A percentile compares a stretch with the other conserved stretches of the same genome.
Conservation (phyloP, 2,329 filamentous ascomycete species). For the Plectosphaerella plurivora region DNA sequence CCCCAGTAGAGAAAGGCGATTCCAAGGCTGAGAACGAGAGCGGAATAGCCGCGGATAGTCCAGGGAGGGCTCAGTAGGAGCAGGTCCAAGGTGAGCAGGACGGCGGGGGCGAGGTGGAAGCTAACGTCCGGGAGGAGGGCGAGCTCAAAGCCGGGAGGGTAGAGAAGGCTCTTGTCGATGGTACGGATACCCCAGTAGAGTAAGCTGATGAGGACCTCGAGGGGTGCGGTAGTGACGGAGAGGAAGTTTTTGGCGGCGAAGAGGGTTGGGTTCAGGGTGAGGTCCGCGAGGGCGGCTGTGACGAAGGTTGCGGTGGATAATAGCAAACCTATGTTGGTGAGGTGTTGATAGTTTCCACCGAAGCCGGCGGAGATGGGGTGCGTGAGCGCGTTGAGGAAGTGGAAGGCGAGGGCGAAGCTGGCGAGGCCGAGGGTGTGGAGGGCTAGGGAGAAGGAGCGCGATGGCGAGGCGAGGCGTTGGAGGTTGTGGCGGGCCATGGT, state of each 20-base stretch:
- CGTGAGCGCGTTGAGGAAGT: slow-evolving; percentile 44
- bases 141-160: slow-evolving; percentile 51
- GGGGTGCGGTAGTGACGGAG: slow-evolving; percentile 60
- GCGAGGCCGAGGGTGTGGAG: slow-evolving; percentile 53
- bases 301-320: slow-evolving; percentile 58
- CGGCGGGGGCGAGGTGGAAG: slow-evolving; percentile 62
- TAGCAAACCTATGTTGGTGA: slow-evolving; percentile 68
- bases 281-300: slow-evolving; percentile 59
- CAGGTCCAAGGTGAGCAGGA: slow-evolving; percentile 61
- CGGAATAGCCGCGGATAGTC: slow-evolving; percentile 57
- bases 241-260: slow-evolving; percentile 66
- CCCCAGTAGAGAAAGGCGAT: slow-evolving; percentile 69
- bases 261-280: slow-evolving; percentile 51
- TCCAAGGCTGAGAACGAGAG: slow-evolving; percentile 51
- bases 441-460: slow-evolving; percentile 56
- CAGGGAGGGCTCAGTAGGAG: slow-evolving; percentile 69
- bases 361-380: slow-evolving; percentile 53
- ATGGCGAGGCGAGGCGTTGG: slow-evolving; percentile 63
- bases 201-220: slow-evolving; percentile 66
- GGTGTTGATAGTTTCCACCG: slow-evolving; percentile 66
- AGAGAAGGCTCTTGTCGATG: slow-evolving; percentile 47
- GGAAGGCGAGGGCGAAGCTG: slow-evolving; percentile 50
- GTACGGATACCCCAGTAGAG: slow-evolving; percentile 68
- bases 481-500: slow-evolving; percentile 52
- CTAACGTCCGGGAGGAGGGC: slow-evolving; percentile 55